These are phyloP conservation scores for Zarea fungicola DNA, from an alignment of 2,329 filamentous ascomycete species.

Conservation along the genomic window DNA sequence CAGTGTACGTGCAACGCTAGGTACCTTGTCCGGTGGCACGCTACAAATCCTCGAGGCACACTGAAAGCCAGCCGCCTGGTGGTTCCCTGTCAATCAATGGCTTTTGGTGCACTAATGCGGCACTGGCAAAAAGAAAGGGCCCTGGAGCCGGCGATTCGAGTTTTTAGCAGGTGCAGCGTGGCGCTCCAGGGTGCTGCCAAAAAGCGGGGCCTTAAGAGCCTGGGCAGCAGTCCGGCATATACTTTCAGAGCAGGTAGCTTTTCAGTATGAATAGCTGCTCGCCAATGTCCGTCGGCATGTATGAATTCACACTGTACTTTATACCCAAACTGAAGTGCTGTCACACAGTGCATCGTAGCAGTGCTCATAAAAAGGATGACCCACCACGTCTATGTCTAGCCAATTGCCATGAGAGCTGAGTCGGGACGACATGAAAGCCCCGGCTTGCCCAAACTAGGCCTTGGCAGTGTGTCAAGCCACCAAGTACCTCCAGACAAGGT, in stretches of 20 bases:
- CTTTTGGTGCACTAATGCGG: neutral
- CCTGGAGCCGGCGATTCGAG: neutral
- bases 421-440: neutral
- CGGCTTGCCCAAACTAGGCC: neutral
- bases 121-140: neutral
- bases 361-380: neutral
- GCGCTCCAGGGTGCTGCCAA: neutral
- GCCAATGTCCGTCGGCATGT: neutral
- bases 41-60: no score
- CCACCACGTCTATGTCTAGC: neutral
- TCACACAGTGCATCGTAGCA: neutral
- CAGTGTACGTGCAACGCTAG: no score
- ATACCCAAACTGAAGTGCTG: no score
- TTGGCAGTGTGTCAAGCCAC: neutral
- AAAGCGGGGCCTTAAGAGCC: neutral
- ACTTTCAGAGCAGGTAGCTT: neutral
- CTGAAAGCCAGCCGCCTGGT: no score
- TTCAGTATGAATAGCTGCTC: neutral
- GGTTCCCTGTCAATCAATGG: no score
- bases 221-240: neutral
- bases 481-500: neutral
- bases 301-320: neutral
- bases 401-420: neutral
- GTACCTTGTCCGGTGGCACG: no score
- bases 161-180: neutral